Conservation (phyloP, 495 filamentous ascomycete genomes). For the Penicillium fimorum region DNA sequence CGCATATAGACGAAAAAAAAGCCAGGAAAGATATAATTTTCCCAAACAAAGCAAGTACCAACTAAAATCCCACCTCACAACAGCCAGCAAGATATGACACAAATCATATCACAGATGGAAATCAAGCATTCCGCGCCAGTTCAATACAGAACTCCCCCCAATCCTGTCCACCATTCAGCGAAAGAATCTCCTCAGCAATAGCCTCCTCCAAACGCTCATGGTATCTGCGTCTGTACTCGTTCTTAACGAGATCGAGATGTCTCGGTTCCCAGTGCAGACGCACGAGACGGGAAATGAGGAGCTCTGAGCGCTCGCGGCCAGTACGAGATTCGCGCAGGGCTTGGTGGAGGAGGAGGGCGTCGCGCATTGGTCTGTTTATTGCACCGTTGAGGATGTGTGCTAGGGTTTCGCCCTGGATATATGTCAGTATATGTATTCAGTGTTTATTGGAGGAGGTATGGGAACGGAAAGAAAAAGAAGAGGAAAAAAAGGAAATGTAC, state of each 20-base stretch:
- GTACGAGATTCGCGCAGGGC: constrained; percentile 65
- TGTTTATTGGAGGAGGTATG: not conserved
- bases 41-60: too few species aligned
- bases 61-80: too few species aligned
- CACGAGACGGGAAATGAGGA: constrained; percentile 77
- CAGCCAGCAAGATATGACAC: not conserved
- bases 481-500: constrained; percentile 24
- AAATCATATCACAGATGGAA: not conserved
- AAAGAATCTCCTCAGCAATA: constrained; percentile 50
- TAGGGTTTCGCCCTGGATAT: constrained; percentile 79
- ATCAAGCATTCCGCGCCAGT: constrained; percentile 45
- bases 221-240: constrained; percentile 69
- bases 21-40: too few species aligned
- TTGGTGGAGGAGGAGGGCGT: constrained; percentile 92
- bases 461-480: not conserved
- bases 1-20: too few species aligned
- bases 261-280: constrained; percentile 80
- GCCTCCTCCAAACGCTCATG: constrained; percentile 63
- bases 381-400: constrained; percentile 96
- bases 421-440: not conserved
- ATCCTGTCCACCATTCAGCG: constrained; percentile 38
- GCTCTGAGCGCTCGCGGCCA: constrained; percentile 72
- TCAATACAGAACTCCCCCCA: constrained; percentile 60
- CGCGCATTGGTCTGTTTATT: constrained; percentile 91
- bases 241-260: constrained; percentile 71